Evolutionary conservation across 371 early-diverging fungal genomes (phyloP), one percentile per base, ranked within the genome.

Genomic region (Apophysomyces variabilis): DNA sequence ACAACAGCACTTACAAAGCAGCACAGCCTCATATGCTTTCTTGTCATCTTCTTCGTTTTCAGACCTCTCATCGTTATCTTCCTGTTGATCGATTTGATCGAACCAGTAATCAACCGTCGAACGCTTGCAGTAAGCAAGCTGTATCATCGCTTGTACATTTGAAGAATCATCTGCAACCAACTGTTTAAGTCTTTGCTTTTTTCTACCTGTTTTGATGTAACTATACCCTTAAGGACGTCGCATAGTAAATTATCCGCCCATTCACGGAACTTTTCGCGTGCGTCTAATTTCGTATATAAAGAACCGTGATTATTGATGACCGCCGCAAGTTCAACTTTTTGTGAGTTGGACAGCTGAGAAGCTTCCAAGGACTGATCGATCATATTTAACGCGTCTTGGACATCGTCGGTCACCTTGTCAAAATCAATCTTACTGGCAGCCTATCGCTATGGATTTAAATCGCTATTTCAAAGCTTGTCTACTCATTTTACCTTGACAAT

Each of bases 21-120:
- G 46, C 56, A 82, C 61, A n/a, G 74, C 74, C 38, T 74, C 60
- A 57, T 61, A 69, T 1, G 83, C 83, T 35, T 78, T 73, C 39
- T 68, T 60, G 11, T 71, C 68, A 35, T 70, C 68, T 35, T 69
- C 69, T 2, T 82, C 72, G 0, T 75, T 71, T 26, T 70, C 66
- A 9, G 66, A 68, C 7, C 70, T 63, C 11, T 64, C 72, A 35
- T 74, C 68, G 8, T 64, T 58, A 9, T 70, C 47, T n/a, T 67
- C 70, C 5, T 71, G 63, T 11, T 64, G 71, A 39, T 74, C 68
- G 9, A 66, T 60, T 9, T 71, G 68, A 32, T 79, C 84, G 16
- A 83, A 61, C 71, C 76, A 77, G 35, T 70, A 80, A 21, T 79
- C 76, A 36, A 72, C 81, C 47, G 73, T 21, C 0, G 78, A 70